A percentile compares a stretch with the other conserved stretches of the same genome.
These are phyloP conservation scores for Podochytrium sp. DNA, from an alignment of 192 early-diverging fungal species.

Conservation along the genomic window DNA sequence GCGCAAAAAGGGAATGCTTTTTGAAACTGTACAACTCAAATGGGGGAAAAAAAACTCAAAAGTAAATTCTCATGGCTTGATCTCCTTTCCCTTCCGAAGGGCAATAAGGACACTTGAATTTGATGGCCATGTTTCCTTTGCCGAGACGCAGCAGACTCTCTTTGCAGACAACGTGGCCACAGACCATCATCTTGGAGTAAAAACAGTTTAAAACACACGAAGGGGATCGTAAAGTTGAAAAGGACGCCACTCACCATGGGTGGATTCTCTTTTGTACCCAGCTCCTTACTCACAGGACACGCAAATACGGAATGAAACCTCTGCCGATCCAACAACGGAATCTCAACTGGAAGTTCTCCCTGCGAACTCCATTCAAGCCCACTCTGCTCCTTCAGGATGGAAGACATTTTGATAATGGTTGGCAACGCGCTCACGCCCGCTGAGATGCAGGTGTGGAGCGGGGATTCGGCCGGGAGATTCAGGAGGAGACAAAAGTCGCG, in stretches of 20 bases:
- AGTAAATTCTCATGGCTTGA: conserved; percentile 80
- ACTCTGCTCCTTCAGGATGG: conserved; percentile 82
- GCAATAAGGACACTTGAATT: conserved; percentile 99
- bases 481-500: conserved; percentile 80
- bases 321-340: conserved; percentile 83
- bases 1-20: too few species aligned
- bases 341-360: conserved; percentile 91
- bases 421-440: conserved; percentile 91
- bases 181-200: conserved; percentile 74
- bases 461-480: conserved; percentile 71
- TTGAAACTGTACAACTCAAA: too few species aligned
- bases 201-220: background rate
- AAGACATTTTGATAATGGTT: conserved; percentile 87
- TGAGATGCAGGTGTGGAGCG: conserved; percentile 64
- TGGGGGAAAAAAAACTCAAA: conserved; percentile 49
- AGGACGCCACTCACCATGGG: conserved; percentile 69
- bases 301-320: conserved; percentile 95
- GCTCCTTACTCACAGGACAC: conserved; percentile 97
- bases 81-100: conserved; percentile 79
- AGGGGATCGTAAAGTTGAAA: background rate
- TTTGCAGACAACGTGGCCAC: conserved; percentile 95
- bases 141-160: conserved; percentile 85
- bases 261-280: conserved; percentile 88
- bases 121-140: conserved; percentile 59
- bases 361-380: conserved; percentile 88